These are phyloP conservation scores for Allantophomopsis lycopodina DNA, from an alignment of 2,329 filamentous ascomycete genomes.

Conservation along the genomic window DNA sequence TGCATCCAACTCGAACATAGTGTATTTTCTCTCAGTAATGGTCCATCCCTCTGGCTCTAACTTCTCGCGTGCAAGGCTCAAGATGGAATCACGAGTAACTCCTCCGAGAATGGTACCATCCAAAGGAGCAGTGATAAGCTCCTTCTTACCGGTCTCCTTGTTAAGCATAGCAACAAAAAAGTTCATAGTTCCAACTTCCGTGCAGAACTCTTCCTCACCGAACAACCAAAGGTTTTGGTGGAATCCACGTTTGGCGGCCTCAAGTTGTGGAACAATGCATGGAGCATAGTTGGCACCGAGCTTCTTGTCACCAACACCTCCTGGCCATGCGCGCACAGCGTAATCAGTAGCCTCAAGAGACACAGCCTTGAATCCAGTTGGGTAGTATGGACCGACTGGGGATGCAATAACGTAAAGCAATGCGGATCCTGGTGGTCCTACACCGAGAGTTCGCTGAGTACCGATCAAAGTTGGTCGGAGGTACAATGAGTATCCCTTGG, in stretches of 20 bases:
- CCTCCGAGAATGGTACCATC: slow-evolving; percentile 95
- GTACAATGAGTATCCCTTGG: slow-evolving; percentile 86
- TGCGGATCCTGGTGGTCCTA: slow-evolving; percentile 82
- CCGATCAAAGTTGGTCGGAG: slow-evolving; percentile 94
- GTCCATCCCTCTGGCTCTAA: slow-evolving; percentile 79
- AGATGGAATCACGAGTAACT: slow-evolving; percentile 82
- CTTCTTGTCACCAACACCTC: slow-evolving; percentile 96
- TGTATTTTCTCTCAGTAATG: slow-evolving; percentile 79
- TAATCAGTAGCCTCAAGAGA: slow-evolving; percentile 93
- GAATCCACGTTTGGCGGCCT: slow-evolving; percentile 82
- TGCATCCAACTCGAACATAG: slow-evolving; percentile 73
- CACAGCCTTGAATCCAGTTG: slow-evolving; percentile 94
- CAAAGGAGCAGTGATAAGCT: slow-evolving; percentile 86
- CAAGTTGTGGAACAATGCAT: slow-evolving; percentile 89
- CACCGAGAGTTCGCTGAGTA: slow-evolving; percentile 86
- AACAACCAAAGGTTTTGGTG: slow-evolving; percentile 99
- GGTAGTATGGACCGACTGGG: slow-evolving; percentile 95
- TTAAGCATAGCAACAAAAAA: slow-evolving; percentile 80
- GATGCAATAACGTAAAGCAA: slow-evolving; percentile 92
- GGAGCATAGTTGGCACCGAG: slow-evolving; percentile 98
- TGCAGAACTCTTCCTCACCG: slow-evolving; percentile 87
- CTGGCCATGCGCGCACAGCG: slow-evolving; percentile 93
- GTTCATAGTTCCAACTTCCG: slow-evolving; percentile 98
- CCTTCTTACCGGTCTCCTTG: slow-evolving; percentile 78
- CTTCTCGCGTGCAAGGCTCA: slow-evolving; percentile 74